Base-by-base conservation (phyloP, 2,329 filamentous ascomycete species). In the Cladophialophora exuberans region DNA sequence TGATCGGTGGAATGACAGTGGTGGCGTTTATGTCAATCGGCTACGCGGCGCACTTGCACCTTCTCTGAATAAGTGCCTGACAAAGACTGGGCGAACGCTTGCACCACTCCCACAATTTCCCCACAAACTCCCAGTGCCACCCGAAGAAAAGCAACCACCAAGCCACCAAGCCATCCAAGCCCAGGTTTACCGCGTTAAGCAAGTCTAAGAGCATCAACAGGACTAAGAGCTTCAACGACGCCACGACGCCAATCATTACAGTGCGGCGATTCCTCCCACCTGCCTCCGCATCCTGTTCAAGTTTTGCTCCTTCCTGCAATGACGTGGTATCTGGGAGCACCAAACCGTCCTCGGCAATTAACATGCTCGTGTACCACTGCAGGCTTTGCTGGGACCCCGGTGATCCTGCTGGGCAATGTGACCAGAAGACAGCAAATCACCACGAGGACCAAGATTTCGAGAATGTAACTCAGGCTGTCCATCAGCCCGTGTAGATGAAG, bases 321-420 rank as follows among this genome's bases (percentile, higher is more conserved):
- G 54, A 56, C 54, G 54, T 56, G 33, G 54, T 49, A 56, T 51
- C 35, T n/a, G 31, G 36, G n/a, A 22, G 26, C 25, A 33, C 25
- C 15, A 18, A 18, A 30, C 22, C 23, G 38, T n/a, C n/a, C 31
- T 49, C 43, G 15, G 5, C 25, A 17, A 23, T 54, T n/a, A 26
- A 38, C 39, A 42, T n/a, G n/a, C n/a, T n/a, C n/a, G n/a, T n/a
- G n/a, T n/a, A n/a, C n/a, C n/a, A n/a, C n/a, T n/a, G n/a, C n/a
- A n/a, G n/a, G n/a, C n/a, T n/a, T n/a, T n/a, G n/a, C 6, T 30
- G 23, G 17, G 42, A 18, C 20, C 25, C 4, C 22, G 36, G 23
- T 11, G 33, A 39, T n/a, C 13, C 28, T 38, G 25, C 48, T 13
- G 22, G 36, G 22, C 26, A 23, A 51, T 51, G 48, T 51, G 48